Base-by-base conservation (phyloP, 2,329 filamentous ascomycete genomes). In the Penicillium sp. region DNA sequence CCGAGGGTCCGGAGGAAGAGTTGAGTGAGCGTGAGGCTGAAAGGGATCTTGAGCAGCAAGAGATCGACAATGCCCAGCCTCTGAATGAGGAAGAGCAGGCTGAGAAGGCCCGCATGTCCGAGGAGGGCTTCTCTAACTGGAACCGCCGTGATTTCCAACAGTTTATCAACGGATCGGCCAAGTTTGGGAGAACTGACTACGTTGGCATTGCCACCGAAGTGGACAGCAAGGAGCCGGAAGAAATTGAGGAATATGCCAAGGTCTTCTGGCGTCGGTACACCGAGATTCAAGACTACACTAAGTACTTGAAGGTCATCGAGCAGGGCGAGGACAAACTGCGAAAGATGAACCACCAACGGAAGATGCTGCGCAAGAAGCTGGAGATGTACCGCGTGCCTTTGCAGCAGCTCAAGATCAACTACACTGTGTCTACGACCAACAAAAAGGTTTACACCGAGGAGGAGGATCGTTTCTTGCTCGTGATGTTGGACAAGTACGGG, bases 361-460 rank as follows among this genome's bases (percentile, higher is more conserved):
- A 95, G 74, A 87, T 97, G 78, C 82, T 99, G 50, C 85, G 87
- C 58, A 95, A 92, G 82, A 99, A 99, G 83, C 89, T 99, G 82
- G 83, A 87, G 64, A 90, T 94, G 79, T 97, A 96, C 70, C 88
- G 94, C n/a, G 93, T 97, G 45, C 95, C 94, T 23, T 81, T 99
- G 15, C 94, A 99, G 72, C 94, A 99, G 74, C 85, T 99, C 66
- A 96, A 96, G 79, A 91, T 99, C 78, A 97, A 96, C 76, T 99
- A 99, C 74, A 96, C 92, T 0, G 94, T 99, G 26, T 96, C 91
- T 6, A 99, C 94, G 2, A 99, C 95, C 9, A 99, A 99, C 83
- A 99, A 99, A 79, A 99, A 99, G 78, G 92, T 99, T 1, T 99
- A 99, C 71, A 97, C 92, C 0, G 95, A 99, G 70, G 94, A 99